phyloP scores from a whole-genome alignment of 1,284 basidiomycete genomes.

The Ustilago hordei region DNA sequence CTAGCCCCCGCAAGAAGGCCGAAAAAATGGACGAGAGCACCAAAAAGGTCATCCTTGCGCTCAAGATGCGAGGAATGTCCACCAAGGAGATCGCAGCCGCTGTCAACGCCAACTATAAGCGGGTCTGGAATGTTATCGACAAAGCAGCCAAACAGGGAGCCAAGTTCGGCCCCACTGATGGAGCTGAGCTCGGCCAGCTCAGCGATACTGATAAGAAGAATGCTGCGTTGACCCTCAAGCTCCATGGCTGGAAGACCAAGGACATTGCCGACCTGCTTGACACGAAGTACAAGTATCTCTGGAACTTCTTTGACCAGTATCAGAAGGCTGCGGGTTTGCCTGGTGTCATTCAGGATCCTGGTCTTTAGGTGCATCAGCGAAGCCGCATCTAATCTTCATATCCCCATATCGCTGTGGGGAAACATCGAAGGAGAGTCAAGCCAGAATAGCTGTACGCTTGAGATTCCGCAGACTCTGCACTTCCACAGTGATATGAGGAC shows the following conservation, averaged over 20 bases:
- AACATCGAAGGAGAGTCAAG: no score
- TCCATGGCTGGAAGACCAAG: conserved; percentile 16
- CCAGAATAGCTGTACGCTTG: no score
- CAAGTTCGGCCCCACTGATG: neutral
- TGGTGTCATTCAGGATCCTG: conserved; percentile 11
- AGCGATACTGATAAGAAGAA: conserved; percentile 19
- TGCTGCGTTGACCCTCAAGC: conserved; percentile 20
- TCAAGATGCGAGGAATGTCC: conserved; percentile 18
- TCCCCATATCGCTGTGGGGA: neutral
- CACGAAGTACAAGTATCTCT: conserved; percentile 28
- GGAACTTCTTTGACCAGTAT: conserved; percentile 20
- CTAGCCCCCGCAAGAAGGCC: neutral
- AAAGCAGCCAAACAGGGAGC: conserved; percentile 8
- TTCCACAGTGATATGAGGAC: no score
- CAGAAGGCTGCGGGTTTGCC: conserved; percentile 16
- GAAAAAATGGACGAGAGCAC: neutral
- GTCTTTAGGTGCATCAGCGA: neutral
- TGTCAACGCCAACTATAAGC: conserved; percentile 24
- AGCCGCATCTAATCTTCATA: neutral
- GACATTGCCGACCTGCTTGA: conserved; percentile 25
- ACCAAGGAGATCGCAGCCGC: conserved; percentile 16
- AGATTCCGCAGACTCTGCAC: no score
- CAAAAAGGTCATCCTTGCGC: conserved; percentile 15
- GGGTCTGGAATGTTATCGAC: conserved; percentile 11
- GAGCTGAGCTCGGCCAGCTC: neutral